phyloP scores from a whole-genome alignment of 2,329 filamentous ascomycete genomes.

The Dactylellina sp. region DNA sequence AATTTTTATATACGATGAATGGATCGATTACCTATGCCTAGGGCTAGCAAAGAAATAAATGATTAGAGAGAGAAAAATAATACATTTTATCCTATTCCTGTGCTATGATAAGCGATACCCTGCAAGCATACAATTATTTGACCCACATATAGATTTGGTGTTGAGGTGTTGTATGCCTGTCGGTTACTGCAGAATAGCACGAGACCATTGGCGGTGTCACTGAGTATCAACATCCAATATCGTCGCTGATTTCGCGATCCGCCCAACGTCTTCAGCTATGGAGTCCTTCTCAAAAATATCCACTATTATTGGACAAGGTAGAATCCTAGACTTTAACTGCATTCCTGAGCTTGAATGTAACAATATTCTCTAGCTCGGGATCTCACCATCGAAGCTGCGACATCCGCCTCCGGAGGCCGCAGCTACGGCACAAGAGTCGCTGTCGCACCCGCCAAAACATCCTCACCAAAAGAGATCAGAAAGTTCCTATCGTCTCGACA shows the following conservation, averaged over 20 bases:
- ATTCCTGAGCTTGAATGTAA: constrained; percentile 8
- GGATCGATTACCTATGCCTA: no score
- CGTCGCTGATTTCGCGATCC: no score
- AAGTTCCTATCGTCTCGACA: constrained; percentile 93
- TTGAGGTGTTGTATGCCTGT: background rate
- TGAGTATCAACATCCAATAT: no score
- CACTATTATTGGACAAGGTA: constrained; percentile 91
- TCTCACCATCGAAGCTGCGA: constrained; percentile 95
- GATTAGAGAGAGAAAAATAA: no score
- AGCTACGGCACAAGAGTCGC: constrained; percentile 55
- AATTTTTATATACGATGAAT: no score
- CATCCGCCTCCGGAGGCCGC: constrained; percentile 76
- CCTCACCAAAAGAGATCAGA: constrained; percentile 87
- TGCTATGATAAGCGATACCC: no score
- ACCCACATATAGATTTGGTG: no score
- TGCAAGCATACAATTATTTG: no score
- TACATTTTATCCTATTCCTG: no score
- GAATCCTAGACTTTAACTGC: no score
- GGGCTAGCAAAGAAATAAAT: no score
- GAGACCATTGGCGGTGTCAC: background rate
- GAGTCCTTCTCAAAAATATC: constrained; percentile 96
- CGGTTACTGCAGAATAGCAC: background rate
- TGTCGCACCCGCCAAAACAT: constrained; percentile 71
- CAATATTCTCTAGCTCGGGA: constrained; percentile 77
- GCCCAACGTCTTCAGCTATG: constrained; percentile 69